Conservation (phyloP, 2,329 filamentous ascomycete species). For the Cercospora sp. region DNA sequence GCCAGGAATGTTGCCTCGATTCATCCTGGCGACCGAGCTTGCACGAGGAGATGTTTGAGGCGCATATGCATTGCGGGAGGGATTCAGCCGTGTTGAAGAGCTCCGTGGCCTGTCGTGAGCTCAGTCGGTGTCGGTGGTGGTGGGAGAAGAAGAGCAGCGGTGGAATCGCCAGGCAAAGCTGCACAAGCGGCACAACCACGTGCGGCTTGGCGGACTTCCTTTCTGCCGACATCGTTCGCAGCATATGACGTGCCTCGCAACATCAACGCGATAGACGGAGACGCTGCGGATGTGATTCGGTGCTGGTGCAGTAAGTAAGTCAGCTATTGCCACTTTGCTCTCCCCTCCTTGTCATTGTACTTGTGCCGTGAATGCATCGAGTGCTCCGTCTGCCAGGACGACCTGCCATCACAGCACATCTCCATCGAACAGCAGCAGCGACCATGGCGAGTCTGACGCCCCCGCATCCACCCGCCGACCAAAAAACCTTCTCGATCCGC, state of each 20-base stretch:
- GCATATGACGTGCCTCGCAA: background rate
- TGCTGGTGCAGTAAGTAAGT: background rate
- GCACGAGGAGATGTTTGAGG: background rate
- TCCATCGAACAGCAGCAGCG: constrained; percentile 37
- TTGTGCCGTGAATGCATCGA: constrained; percentile 27
- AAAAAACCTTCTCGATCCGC: constrained; percentile 43
- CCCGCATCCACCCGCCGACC: constrained; percentile 31
- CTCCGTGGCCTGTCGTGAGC: background rate
- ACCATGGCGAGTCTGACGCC: constrained; percentile 50
- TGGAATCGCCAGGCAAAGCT: background rate
- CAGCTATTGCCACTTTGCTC: constrained; percentile 5
- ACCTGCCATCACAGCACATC: constrained; percentile 23
- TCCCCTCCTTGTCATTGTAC: background rate
- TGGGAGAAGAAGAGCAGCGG: background rate
- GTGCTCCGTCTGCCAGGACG: constrained; percentile 18
- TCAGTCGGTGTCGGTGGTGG: background rate
- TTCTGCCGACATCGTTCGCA: background rate
- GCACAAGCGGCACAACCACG: background rate
- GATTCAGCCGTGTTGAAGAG: background rate
- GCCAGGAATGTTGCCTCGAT: constrained; percentile 48
- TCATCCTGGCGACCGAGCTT: constrained; percentile 36
- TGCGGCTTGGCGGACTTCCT: background rate
- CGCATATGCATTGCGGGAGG: constrained; percentile 1
- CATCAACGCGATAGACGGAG: background rate
- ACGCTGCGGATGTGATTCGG: background rate